These are phyloP conservation scores for Dendryphion nanum DNA, from an alignment of 2,329 filamentous ascomycete species.

Conservation along the genomic window DNA sequence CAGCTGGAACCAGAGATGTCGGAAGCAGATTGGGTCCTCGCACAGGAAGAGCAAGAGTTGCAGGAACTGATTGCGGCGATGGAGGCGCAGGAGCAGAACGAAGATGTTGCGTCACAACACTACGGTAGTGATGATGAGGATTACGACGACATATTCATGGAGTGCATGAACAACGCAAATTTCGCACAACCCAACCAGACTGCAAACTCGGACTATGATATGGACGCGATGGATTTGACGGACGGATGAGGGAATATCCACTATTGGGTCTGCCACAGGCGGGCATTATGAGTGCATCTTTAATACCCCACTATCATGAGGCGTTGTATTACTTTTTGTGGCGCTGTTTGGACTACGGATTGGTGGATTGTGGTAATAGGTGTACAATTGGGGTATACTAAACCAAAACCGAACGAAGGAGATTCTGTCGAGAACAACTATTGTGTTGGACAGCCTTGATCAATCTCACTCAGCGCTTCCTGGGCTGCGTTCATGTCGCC, in stretches of 20 bases:
- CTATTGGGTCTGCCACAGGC: no score
- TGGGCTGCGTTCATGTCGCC: slow-evolving; percentile 85
- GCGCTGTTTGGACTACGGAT: no score
- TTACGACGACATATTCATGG: slow-evolving; percentile 64
- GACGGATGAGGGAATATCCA: no score
- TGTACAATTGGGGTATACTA: not conserved
- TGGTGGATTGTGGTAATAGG: no score
- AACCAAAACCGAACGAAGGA: slow-evolving; percentile 3
- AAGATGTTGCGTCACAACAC: slow-evolving; percentile 24
- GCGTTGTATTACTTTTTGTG: no score
- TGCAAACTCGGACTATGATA: slow-evolving; percentile 10
- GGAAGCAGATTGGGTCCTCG: slow-evolving; percentile 40
- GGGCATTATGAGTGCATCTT: no score
- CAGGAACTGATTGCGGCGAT: slow-evolving; percentile 46
- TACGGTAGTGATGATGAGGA: slow-evolving; percentile 59
- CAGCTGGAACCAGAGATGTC: slow-evolving; percentile 24
- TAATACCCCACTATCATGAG: no score
- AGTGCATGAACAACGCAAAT: slow-evolving; percentile 44
- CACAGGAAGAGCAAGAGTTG: slow-evolving; percentile 46
- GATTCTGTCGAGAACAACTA: slow-evolving; percentile 32
- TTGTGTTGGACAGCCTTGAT: slow-evolving; percentile 63
- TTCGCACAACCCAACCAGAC: not conserved
- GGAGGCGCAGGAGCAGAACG: slow-evolving; percentile 28
- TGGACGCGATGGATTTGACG: slow-evolving; percentile 41
- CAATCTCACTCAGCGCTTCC: slow-evolving; percentile 59